Percentiles rank a stretch among this genome's conserved stretches.
phyloP scores from a whole-genome alignment of 306 rosid species.

The Rosa lucieae region DNA sequence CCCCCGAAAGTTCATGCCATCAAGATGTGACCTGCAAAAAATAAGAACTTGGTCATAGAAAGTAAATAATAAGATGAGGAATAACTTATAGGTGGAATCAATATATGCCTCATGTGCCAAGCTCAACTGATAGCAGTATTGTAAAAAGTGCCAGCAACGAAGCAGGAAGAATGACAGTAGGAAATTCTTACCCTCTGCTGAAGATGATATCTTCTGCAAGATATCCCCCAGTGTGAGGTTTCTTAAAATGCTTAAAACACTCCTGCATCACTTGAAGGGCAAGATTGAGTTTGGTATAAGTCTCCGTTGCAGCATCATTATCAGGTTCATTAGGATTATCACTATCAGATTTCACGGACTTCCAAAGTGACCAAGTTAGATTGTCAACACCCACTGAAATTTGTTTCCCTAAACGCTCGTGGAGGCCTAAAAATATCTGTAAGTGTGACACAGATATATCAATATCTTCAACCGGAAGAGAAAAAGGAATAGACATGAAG shows the following conservation, averaged over 20 bases:
- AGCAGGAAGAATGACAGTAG: constrained; percentile 12
- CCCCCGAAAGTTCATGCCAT: constrained; percentile 74
- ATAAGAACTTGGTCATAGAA: constrained; percentile 17
- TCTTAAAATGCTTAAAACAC: constrained; percentile 77
- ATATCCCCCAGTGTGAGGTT: constrained; percentile 51
- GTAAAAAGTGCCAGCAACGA: background rate
- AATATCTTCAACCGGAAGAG: background rate
- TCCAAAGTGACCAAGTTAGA: constrained; percentile 73
- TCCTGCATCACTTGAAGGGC: constrained; percentile 86
- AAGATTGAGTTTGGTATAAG: constrained; percentile 59
- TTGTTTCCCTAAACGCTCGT: constrained; percentile 47
- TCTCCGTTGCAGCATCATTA: constrained; percentile 41
- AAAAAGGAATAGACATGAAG: background rate
- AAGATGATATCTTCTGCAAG: constrained; percentile 69
- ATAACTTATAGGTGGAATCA: background rate
- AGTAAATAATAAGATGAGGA: background rate
- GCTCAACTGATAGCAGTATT: background rate
- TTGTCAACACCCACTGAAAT: constrained; percentile 44
- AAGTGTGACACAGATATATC: constrained; percentile 28
- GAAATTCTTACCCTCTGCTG: constrained; percentile 57
- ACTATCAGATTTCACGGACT: constrained; percentile 21
- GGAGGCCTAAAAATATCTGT: constrained; percentile 63
- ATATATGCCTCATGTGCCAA: background rate
- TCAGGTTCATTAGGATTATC: constrained; percentile 20
- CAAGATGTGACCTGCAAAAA: constrained; percentile 62